phyloP scores from a whole-genome alignment of 1,139 yeast species.

The Taphrina wiesneri region DNA sequence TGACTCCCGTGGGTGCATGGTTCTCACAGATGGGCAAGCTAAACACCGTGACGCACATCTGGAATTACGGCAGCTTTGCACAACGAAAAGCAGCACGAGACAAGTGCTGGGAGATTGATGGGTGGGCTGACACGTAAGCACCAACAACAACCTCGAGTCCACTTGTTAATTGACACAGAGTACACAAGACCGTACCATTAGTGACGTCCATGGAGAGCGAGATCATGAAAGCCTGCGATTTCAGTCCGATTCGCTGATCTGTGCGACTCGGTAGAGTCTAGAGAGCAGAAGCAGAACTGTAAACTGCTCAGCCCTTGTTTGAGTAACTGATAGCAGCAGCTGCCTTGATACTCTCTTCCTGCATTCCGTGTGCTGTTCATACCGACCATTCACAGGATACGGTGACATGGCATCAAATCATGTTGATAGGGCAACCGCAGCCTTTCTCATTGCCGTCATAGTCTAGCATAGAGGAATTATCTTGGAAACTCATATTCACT shows the following conservation, averaged over 20 bases:
- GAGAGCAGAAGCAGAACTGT: too few relatives aligned
- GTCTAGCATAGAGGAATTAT: too few relatives aligned
- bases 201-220: conserved; percentile 49
- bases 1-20: conserved; percentile 55
- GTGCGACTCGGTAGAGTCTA: too few relatives aligned
- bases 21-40: conserved; percentile 49
- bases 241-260: conserved; percentile 44
- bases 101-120: conserved; percentile 51
- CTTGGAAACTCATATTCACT: too few relatives aligned
- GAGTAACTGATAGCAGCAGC: too few relatives aligned
- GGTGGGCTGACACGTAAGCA: conserved; percentile 49
- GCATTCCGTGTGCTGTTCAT: too few relatives aligned
- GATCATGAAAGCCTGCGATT: conserved; percentile 49
- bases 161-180: conserved; percentile 35
- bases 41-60: conserved; percentile 50
- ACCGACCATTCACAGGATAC: too few relatives aligned
- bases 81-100: conserved; percentile 50
- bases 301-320: too few relatives aligned
- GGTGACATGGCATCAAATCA: too few relatives aligned
- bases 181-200: conserved; percentile 51
- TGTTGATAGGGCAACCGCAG: too few relatives aligned
- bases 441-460: too few relatives aligned
- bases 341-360: too few relatives aligned
- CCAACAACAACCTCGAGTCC: not conserved
- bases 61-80: conserved; percentile 52